Base-by-base conservation (phyloP, 352 stramenopile species). In the Pythium brassicae region DNA sequence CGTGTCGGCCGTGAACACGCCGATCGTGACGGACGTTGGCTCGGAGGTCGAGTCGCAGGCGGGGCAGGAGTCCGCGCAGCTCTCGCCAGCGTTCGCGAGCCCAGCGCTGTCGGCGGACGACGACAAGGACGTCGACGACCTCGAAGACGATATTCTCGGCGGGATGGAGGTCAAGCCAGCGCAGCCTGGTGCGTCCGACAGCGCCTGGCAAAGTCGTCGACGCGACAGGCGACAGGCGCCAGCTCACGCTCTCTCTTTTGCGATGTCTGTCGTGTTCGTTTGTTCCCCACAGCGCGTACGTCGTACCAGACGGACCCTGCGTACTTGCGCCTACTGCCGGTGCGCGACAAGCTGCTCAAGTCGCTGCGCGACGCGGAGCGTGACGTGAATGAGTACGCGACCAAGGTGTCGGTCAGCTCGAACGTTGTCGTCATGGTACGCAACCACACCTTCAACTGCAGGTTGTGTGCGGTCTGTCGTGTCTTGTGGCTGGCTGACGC, bases 381-480 rank as follows among this genome's bases (percentile, higher is more conserved):
- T 26, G 78, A 89, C 15, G 72, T 88, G 19, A 86, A 61, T 52
- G 82, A 89, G 20, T 72, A 87, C 37, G 71, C 62, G 4, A 67
- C 69, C 48, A 89, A 89, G 57, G 72, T 92, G 20, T 71, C 86
- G 48, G 74, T 78, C 42, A 90, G 87, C 59, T 74, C 79, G 22
- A 92, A 92, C 66, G 86, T 89, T 44, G 71, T 92, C 55, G 82
- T 92, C 60, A 92, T 89, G 82, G 80, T 90, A 32, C 22, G 65
- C 55, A 20, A 14, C 3, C 3, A 2, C 15, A 22, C 8, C 3
- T n/a, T n/a, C n/a, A n/a, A n/a, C n/a, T n/a, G n/a, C n/a, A n/a
- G 3, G 12, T n/a, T 12, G 10, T 32, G 11, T 22, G 9, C 29
- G 4, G 12, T 23, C 15, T 22, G 6, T 9, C 22, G 26, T n/a